Base-by-base conservation (phyloP, 495 filamentous ascomycete species). In the Trichoderma virens region DNA sequence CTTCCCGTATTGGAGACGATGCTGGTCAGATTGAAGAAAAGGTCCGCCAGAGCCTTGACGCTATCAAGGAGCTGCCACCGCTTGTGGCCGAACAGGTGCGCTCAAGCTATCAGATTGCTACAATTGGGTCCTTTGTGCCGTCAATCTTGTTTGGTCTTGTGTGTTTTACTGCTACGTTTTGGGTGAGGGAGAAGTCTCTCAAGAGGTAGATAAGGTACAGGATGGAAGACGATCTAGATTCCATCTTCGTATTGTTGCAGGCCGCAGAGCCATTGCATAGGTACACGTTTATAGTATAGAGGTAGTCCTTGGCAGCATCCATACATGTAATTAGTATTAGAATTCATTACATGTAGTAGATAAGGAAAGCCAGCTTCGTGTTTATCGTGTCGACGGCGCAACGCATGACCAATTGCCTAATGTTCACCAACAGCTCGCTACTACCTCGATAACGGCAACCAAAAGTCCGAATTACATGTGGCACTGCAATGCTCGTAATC, bases 31-130 rank as follows among this genome's bases (percentile, higher is more conserved):
- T 94, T 67, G 87, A 92, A 20, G 81, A 85, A 60, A 65, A 80
- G 13, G 91, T 94, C 14, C 82, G 91, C 47, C 78, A 90, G 75
- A 91, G 86, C 70, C 76, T 95, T 34, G 84, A 88, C 27, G 91
- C 81, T 67, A 87, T 93, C 71, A 83, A 82, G 62, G 79, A 73
- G 1, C 77, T 96, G n/a, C 84, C 88, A 5, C 85, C 88, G 0
- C 78, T 71, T 2, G 73, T 88, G 5, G 82, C 80, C 38, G 75
- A 73, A 20, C 72, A 89, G 27, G 90, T 96, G n/a, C 80, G 85
- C 20, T 69, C 75, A 23, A 91, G 88, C 72, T 96, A 93, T 75
- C 70, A 73, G 38, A 56, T 65, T 6, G 71, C 74, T 60, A 76
- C 71, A 5, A 67, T 72, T 63, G 68, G 66, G 59, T 72, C 76